Conservation (phyloP, 345 rosid genomes). For the Eucalyptus coolabah region DNA sequence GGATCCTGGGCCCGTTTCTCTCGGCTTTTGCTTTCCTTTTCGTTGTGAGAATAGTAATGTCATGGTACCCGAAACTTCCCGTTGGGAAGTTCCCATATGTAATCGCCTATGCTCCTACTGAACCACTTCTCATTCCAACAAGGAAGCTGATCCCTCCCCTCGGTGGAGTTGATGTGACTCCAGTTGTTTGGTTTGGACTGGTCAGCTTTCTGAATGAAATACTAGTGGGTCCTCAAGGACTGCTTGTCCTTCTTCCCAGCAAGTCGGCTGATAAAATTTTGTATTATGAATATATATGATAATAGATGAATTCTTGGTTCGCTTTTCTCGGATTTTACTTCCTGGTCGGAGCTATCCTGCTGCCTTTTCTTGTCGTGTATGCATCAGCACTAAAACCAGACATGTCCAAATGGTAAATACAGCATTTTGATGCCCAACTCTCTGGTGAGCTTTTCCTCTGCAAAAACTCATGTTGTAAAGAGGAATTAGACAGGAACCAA, state of each 20-base stretch:
- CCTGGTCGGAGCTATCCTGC: background rate
- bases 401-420: background rate
- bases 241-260: slow-evolving; percentile 85
- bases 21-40: slow-evolving; percentile 71
- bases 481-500: background rate
- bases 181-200: slow-evolving; percentile 83
- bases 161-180: slow-evolving; percentile 89
- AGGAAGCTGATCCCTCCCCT: slow-evolving; percentile 83
- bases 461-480: background rate
- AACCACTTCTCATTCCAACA: slow-evolving; percentile 59
- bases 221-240: slow-evolving; percentile 86
- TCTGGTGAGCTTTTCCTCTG: background rate
- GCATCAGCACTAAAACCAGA: background rate
- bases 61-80: slow-evolving; percentile 93
- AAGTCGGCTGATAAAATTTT: slow-evolving; percentile 15
- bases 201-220: slow-evolving; percentile 80
- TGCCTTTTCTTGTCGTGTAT: background rate
- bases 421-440: background rate
- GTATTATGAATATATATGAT: background rate
- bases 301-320: background rate
- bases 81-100: slow-evolving; percentile 80
- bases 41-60: slow-evolving; percentile 72
- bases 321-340: background rate
- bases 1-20: slow-evolving; percentile 59
- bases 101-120: slow-evolving; percentile 85